Base-by-base conservation (phyloP, 192 early-diverging fungal genomes). In the Backusella westeae region DNA sequence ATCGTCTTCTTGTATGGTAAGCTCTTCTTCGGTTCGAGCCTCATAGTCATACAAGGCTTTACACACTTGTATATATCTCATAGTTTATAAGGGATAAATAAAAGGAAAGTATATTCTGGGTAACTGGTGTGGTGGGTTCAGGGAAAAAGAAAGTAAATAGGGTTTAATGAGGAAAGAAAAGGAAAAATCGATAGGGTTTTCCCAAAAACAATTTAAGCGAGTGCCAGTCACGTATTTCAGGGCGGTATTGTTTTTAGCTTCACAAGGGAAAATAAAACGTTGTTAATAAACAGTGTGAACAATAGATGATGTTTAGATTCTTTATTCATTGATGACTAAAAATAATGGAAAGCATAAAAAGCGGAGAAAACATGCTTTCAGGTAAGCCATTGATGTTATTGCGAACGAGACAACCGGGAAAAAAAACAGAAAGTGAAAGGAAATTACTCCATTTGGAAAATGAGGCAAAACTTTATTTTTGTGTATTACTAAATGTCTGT, bases 21-120 rank as follows among this genome's bases (percentile, higher is more conserved):
- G 84, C 84, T 98, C 96, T 74, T 97, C 97, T 41, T 89, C 90
- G 71, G 89, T 93, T 39, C 87, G 85, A 46, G 97, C 92, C 32
- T 89, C 88, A 83, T 98, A 99, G 75, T 94, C 92, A 79, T 99
- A 99, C 63, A 98, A 85, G 29, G 97, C 94, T 77, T 90, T 86
- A 41, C 87, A 89, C 72, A 93, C 88, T 79, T 87, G 81, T 15
- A 87, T 59, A 70, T 83, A 85, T 56, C 76, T 85, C 74, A 89
- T 83, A 63, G 56, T 10, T 63, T 63, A 63, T 63, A 63, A 44
- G 4, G 15, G 0, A 29, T 12, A 63, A 63, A 29, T 10, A 63
- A 63, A 63, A 63, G 56, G 56, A 63, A 63, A 29, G 56, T 63
- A 63, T 63, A 29, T 63, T n/a, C 46, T 49, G 46, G 46, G 46